phyloP scores from a whole-genome alignment of 768 basidiomycete genomes.

The Amyloporia xantha region DNA sequence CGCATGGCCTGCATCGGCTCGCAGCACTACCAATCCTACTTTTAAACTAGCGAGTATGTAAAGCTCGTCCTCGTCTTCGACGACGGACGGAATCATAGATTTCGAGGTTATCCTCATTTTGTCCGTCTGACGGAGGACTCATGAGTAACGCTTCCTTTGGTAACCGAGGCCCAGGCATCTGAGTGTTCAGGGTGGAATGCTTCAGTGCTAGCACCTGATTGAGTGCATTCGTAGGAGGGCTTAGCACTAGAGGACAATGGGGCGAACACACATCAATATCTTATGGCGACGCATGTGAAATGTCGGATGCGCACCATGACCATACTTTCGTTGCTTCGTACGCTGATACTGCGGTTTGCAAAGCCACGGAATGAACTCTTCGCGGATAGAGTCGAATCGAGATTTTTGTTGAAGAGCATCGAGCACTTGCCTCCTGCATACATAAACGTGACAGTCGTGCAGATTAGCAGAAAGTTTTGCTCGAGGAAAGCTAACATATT shows the following conservation, averaged over 20 bases:
- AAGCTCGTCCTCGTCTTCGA: conserved; percentile 29
- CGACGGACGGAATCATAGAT: conserved; percentile 42
- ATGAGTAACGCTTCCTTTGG: conserved; percentile 3
- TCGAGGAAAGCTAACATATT: conserved; percentile 55
- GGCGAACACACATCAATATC: no score
- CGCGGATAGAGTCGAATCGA: conserved; percentile 74
- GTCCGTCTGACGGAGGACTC: conserved; percentile 19
- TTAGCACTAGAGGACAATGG: conserved; percentile 41
- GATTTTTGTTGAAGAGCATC: conserved; percentile 63
- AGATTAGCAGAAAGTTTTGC: conserved; percentile 58
- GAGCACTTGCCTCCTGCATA: conserved; percentile 71
- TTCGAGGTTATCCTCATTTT: conserved; percentile 11
- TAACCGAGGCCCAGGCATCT: conserved; percentile 9
- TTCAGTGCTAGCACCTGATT: conserved; percentile 46
- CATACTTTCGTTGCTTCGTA: conserved; percentile 54
- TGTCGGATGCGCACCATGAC: conserved; percentile 40
- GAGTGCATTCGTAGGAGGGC: conserved; percentile 35
- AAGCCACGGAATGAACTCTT: conserved; percentile 91
- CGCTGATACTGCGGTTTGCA: conserved; percentile 79
- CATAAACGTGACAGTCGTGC: conserved; percentile 88
- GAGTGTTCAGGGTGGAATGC: conserved; percentile 49
- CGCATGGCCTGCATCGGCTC: conserved; percentile 45
- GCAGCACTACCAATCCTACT: conserved; percentile 59
- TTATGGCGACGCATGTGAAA: no score
- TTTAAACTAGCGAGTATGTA: conserved; percentile 43